Evolutionary conservation across 2,329 filamentous ascomycete genomes (phyloP).

Genomic region (Cladosporium colombiae): DNA sequence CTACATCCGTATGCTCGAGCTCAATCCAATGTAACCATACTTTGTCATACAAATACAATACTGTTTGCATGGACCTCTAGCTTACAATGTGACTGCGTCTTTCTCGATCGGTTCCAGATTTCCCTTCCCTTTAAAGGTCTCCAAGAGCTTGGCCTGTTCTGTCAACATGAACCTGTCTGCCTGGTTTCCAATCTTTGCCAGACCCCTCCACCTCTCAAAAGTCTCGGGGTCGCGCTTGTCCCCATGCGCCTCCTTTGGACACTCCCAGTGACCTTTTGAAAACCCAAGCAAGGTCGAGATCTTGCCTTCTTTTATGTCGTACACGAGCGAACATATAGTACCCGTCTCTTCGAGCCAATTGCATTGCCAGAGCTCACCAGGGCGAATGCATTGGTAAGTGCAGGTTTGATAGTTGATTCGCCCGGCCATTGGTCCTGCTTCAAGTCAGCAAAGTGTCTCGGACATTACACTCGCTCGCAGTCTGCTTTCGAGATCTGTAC

Average conservation of each 20-base stretch:
- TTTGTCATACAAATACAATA: not conserved
- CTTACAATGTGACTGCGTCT: constrained; percentile 14
- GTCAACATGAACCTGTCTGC: constrained; percentile 53
- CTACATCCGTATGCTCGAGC: not conserved
- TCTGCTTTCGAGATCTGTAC: not conserved
- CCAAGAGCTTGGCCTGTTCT: constrained; percentile 56
- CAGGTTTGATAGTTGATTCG: constrained; percentile 54
- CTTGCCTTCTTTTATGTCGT: constrained; percentile 52
- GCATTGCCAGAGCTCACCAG: constrained; percentile 60
- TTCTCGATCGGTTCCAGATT: constrained; percentile 49
- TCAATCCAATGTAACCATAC: not conserved
- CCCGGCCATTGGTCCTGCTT: constrained; percentile 54
- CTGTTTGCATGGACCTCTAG: not conserved
- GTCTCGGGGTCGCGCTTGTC: constrained; percentile 57
- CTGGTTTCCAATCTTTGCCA: constrained; percentile 54
- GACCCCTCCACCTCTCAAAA: constrained; percentile 53
- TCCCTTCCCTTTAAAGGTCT: constrained; percentile 54
- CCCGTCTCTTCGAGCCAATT: constrained; percentile 64
- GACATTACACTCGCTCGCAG: not conserved
- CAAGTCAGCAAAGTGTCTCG: not conserved
- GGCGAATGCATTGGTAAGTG: constrained; percentile 57
- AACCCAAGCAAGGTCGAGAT: constrained; percentile 58
- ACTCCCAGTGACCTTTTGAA: constrained; percentile 57
- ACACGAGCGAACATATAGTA: constrained; percentile 57
- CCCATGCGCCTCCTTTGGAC: constrained; percentile 53